A percentile compares a stretch with the other conserved stretches of the same genome.
Evolutionary conservation across 1,139 yeast genomes (phyloP).

Genomic region (Hyphopichia buzzinii): DNA sequence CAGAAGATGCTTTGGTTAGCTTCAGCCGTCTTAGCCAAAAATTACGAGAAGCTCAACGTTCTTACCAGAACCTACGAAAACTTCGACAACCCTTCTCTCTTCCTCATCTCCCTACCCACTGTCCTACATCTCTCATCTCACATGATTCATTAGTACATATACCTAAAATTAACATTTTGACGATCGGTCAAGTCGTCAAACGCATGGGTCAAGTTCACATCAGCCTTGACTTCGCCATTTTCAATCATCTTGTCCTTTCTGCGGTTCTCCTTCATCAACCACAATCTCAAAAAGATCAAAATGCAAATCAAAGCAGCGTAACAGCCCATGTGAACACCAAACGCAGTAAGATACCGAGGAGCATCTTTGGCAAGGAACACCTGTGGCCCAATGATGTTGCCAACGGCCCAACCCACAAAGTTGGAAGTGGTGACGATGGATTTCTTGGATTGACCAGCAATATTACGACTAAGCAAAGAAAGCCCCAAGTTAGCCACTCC

Average conservation of each 20-base stretch:
- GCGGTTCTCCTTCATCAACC: conserved; percentile 13
- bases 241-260: conserved; percentile 16
- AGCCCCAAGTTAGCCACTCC: conserved; percentile 8
- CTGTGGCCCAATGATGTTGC: conserved; percentile 3
- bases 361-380: conserved; percentile 4
- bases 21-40: not conserved
- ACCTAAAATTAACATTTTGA: conserved; percentile 9
- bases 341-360: conserved; percentile 7
- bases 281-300: conserved; percentile 7
- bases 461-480: conserved; percentile 8
- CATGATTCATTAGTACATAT: conserved; percentile 6
- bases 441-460: conserved; percentile 12
- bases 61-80: too few relatives aligned
- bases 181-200: conserved; percentile 15
- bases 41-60: too few relatives aligned
- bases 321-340: conserved; percentile 9
- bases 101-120: too few relatives aligned
- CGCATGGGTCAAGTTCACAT: conserved; percentile 19
- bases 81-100: too few relatives aligned
- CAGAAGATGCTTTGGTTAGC: too few relatives aligned
- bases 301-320: conserved; percentile 8
- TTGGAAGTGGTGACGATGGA: conserved; percentile 8
- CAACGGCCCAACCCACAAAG: conserved; percentile 6
- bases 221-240: conserved; percentile 8
- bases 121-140: not conserved